These are phyloP conservation scores for Stellera chamaejasme DNA, from an alignment of 345 rosid species.

Conservation along the genomic window DNA sequence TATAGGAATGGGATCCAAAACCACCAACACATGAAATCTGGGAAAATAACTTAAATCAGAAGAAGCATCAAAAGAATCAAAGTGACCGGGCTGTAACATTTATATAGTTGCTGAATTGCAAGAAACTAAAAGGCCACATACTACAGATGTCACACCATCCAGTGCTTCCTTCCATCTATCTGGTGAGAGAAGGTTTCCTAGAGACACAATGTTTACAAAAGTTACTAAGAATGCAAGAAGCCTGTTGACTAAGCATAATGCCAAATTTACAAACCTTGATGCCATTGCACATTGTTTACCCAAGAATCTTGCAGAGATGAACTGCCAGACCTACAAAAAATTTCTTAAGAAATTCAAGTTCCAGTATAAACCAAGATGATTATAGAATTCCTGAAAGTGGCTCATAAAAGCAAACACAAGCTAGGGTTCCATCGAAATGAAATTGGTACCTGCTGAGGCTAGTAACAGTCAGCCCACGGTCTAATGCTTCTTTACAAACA, in stretches of 20 bases:
- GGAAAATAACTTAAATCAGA: slow-evolving; percentile 20
- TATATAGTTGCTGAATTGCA: background rate
- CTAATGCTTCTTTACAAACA: slow-evolving; percentile 78
- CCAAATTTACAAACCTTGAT: slow-evolving; percentile 52
- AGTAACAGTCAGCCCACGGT: slow-evolving; percentile 63
- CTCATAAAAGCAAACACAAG: background rate
- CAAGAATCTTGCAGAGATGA: slow-evolving; percentile 67
- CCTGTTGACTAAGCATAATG: too few species aligned
- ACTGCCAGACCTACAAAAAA: slow-evolving; percentile 65
- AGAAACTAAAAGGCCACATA: slow-evolving; percentile 28
- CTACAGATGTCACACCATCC: slow-evolving; percentile 78
- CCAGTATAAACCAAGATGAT: background rate
- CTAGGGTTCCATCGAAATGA: background rate
- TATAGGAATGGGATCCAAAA: slow-evolving; percentile 85
- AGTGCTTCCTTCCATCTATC: slow-evolving; percentile 82
- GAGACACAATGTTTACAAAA: slow-evolving; percentile 10
- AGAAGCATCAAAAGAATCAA: background rate
- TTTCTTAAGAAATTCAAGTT: background rate
- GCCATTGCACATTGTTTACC: slow-evolving; percentile 70
- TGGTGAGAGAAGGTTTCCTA: slow-evolving; percentile 81
- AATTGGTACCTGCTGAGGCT: slow-evolving; percentile 88
- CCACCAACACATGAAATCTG: slow-evolving; percentile 96
- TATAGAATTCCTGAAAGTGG: too few species aligned
- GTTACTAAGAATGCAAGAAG: too few species aligned
- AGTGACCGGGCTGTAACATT: slow-evolving; percentile 9